Evolutionary conservation across 306 rosid genomes (phyloP).

Genomic region (Cucumis melo): DNA sequence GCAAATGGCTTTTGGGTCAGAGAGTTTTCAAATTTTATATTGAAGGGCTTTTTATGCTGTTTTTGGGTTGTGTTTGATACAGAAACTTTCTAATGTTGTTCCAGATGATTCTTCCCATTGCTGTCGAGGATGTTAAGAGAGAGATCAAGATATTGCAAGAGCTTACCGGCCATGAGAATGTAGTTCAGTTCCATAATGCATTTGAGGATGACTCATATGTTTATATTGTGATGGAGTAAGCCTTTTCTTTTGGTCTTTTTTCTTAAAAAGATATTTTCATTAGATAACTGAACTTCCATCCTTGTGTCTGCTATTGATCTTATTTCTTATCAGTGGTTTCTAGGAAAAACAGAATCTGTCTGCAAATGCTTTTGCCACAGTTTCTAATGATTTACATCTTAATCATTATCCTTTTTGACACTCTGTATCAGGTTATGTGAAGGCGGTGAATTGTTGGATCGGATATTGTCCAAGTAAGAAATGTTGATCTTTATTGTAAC

Average conservation of each 20-base stretch:
- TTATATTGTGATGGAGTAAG: constrained; percentile 99
- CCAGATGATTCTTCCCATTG: constrained; percentile 97
- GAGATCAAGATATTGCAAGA: constrained; percentile 85
- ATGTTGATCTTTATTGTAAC: constrained; percentile 5
- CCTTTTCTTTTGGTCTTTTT: constrained; percentile 7
- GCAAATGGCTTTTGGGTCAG: background rate
- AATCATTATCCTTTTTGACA: background rate
- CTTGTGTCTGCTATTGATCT: background rate
- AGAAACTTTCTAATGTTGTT: constrained; percentile 19
- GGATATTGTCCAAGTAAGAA: constrained; percentile 91
- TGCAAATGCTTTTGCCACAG: background rate
- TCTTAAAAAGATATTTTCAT: background rate
- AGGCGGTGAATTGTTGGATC: constrained; percentile 93
- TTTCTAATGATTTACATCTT: background rate
- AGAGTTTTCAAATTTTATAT: background rate
- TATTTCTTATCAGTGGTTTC: background rate
- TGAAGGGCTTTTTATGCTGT: background rate
- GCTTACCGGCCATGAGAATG: constrained; percentile 94
- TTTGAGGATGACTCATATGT: constrained; percentile 89
- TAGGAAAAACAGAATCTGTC: background rate
- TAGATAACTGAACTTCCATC: background rate
- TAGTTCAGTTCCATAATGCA: constrained; percentile 73
- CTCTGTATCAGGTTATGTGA: constrained; percentile 65
- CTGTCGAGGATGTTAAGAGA: constrained; percentile 96
- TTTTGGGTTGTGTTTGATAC: background rate